phyloP scores from a whole-genome alignment of 2,329 filamentous ascomycete genomes.

The Fusarium ramigenum region DNA sequence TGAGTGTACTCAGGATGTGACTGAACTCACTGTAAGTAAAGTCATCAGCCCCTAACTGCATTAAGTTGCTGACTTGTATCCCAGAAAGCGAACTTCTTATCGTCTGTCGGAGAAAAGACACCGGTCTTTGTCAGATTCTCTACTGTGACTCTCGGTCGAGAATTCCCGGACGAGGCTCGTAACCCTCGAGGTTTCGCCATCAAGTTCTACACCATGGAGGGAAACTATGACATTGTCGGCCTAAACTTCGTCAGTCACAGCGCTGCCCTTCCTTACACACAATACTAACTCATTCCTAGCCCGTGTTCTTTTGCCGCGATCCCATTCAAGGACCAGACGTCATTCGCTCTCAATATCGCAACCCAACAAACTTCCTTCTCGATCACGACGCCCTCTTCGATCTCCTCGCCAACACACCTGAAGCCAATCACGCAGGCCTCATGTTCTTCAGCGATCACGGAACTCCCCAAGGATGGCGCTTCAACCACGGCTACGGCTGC shows the following conservation, averaged over 20 bases:
- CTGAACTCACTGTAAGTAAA: not conserved
- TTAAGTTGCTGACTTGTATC: too few relatives aligned
- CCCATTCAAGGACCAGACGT: constrained; percentile 9
- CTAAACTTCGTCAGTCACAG: constrained; percentile 4
- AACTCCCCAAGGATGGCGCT: constrained; percentile 4
- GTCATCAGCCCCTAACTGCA: too few relatives aligned
- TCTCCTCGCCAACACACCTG: not conserved
- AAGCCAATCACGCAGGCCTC: not conserved
- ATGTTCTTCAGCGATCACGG: constrained; percentile 15
- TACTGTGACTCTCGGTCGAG: not conserved
- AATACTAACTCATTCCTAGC: too few relatives aligned
- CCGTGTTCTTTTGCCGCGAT: constrained; percentile 7
- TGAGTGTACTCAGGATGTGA: not conserved
- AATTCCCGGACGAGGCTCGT: not conserved
- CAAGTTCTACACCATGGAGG: not conserved
- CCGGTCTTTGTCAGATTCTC: constrained; percentile 2
- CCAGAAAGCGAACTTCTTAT: constrained; percentile 6
- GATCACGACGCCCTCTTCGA: constrained; percentile 5
- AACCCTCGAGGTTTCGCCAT: constrained; percentile 7
- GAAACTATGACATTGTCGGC: not conserved
- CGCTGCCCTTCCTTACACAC: too few relatives aligned
- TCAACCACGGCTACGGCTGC: constrained; percentile 7
- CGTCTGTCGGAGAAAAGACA: not conserved
- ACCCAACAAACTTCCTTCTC: constrained; percentile 2
- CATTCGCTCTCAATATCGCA: constrained; percentile 4